Conservation (phyloP, 2,329 filamentous ascomycete genomes). For the Ophiostoma australiae region DNA sequence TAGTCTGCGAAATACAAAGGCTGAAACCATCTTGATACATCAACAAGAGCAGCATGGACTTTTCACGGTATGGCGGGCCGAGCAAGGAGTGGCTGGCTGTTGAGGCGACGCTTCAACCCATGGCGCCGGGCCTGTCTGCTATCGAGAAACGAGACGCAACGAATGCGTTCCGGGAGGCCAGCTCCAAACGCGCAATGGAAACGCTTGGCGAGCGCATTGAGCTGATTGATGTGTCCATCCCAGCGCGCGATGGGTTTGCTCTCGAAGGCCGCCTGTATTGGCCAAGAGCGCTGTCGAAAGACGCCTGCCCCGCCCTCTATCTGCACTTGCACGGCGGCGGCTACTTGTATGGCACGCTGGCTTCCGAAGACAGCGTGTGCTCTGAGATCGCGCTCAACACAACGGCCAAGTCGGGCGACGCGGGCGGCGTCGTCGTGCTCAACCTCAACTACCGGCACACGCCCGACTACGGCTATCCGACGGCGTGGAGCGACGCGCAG, state of each 20-base stretch:
- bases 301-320: slow-evolving; percentile 38
- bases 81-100: slow-evolving; percentile 44
- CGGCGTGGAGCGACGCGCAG: slow-evolving; percentile 48
- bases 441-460: slow-evolving; percentile 56
- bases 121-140: slow-evolving; percentile 28
- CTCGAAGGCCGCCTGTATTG: slow-evolving; percentile 32
- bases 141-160: slow-evolving; percentile 30
- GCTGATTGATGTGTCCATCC: slow-evolving; percentile 34
- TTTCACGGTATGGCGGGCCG: slow-evolving; percentile 39
- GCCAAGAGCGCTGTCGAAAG: slow-evolving; percentile 44
- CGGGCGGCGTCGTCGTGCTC: slow-evolving; percentile 31
- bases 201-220: slow-evolving; percentile 31
- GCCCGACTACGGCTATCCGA: slow-evolving; percentile 49
- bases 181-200: slow-evolving; percentile 33
- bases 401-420: background rate
- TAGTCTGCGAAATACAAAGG: background rate
- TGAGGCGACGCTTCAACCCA: slow-evolving; percentile 34
- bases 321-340: slow-evolving; percentile 29
- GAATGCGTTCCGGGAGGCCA: slow-evolving; percentile 36
- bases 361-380: slow-evolving; percentile 50
- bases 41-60: slow-evolving; percentile 25
- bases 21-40: background rate
- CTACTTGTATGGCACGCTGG: slow-evolving; percentile 51
- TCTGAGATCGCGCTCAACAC: slow-evolving; percentile 41
- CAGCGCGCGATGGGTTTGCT: slow-evolving; percentile 26